phyloP scores from a whole-genome alignment of 306 rosid genomes.

The Lathyrus tuberosus region DNA sequence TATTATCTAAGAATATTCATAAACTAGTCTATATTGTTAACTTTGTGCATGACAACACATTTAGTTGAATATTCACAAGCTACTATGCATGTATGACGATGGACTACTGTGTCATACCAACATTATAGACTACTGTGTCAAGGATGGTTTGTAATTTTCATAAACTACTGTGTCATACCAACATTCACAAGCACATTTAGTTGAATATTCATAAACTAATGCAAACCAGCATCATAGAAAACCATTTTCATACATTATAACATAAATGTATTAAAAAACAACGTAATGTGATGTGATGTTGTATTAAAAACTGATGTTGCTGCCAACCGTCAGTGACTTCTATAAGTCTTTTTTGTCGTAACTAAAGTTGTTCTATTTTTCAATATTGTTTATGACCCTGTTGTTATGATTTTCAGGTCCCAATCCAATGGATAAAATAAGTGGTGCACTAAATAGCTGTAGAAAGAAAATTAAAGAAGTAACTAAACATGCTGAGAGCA shows the following conservation, averaged over 20 bases:
- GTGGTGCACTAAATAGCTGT: conserved; percentile 47
- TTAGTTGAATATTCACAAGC: too few relatives aligned
- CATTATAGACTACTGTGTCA: too few relatives aligned
- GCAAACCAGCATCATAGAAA: not conserved
- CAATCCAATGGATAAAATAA: conserved; percentile 43
- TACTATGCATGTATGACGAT: too few relatives aligned
- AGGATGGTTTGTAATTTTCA: too few relatives aligned
- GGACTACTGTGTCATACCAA: too few relatives aligned
- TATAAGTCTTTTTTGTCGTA: not conserved
- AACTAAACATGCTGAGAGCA: conserved; percentile 61
- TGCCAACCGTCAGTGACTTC: conserved; percentile 50
- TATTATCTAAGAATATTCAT: too few relatives aligned
- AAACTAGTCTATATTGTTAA: too few relatives aligned
- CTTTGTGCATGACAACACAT: too few relatives aligned
- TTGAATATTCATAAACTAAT: too few relatives aligned
- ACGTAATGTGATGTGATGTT: too few relatives aligned
- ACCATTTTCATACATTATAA: not conserved
- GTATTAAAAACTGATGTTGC: conserved; percentile 40
- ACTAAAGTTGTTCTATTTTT: conserved; percentile 17
- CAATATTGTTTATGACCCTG: not conserved
- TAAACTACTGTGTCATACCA: too few relatives aligned
- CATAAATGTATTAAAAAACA: conserved; percentile 5
- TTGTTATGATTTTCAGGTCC: conserved; percentile 49
- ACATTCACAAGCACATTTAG: too few relatives aligned
- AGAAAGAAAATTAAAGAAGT: conserved; percentile 58